phyloP scores from a whole-genome alignment of 1,139 yeast genomes.

The Petasospora fabianii region DNA sequence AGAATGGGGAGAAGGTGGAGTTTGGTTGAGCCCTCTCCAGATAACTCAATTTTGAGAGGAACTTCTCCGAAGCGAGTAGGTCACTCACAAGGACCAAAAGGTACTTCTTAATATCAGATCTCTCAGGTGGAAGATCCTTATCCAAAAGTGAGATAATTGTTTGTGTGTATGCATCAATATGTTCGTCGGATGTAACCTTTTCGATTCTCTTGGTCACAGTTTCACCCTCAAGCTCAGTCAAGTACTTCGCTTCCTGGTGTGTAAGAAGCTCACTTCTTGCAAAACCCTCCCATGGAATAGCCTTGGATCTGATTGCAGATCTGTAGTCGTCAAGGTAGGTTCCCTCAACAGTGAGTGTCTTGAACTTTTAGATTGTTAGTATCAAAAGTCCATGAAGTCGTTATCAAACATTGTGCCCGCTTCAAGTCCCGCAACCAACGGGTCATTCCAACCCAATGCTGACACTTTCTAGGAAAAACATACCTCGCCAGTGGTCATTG shows the following conservation, averaged over 20 bases:
- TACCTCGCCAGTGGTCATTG: conserved; percentile 5
- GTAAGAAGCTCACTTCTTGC: conserved; percentile 70
- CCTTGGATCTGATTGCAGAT: conserved; percentile 70
- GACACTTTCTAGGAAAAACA: no score
- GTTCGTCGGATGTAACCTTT: conserved; percentile 12
- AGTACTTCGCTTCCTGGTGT: conserved; percentile 59
- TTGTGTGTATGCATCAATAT: conserved; percentile 25
- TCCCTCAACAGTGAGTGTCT: conserved; percentile 41
- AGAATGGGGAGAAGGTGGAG: conserved; percentile 26
- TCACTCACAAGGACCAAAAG: conserved; percentile 68
- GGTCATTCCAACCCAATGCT: no score
- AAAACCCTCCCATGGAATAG: conserved; percentile 92
- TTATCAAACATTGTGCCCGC: conserved; percentile 1
- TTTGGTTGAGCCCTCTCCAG: conserved; percentile 33
- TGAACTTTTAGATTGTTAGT: conserved; percentile 6
- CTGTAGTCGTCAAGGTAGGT: conserved; percentile 71
- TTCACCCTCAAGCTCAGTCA: conserved; percentile 59
- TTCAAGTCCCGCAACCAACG: no score
- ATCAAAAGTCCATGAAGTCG: not conserved
- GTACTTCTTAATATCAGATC: conserved; percentile 65
- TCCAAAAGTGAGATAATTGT: conserved; percentile 15
- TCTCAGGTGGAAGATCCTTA: conserved; percentile 22
- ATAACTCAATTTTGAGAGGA: conserved; percentile 23
- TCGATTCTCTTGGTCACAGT: conserved; percentile 12
- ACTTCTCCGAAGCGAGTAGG: conserved; percentile 36